phyloP scores from a whole-genome alignment of 1,139 yeast genomes.

The Taphrina flavorubra region DNA sequence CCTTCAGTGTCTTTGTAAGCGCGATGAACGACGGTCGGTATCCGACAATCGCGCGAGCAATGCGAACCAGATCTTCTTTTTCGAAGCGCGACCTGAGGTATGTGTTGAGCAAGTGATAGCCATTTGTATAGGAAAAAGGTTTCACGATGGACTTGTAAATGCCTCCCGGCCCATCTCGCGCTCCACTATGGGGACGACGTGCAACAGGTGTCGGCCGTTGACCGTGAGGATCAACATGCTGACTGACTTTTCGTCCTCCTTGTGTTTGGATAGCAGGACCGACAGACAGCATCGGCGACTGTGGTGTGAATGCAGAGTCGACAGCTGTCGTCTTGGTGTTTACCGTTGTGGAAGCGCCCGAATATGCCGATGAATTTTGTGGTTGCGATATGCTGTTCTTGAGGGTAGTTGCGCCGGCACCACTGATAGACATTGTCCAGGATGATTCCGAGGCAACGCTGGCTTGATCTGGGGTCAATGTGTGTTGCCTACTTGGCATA shows the following conservation, averaged over 20 bases:
- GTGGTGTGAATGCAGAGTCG: background rate
- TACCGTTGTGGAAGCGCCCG: background rate
- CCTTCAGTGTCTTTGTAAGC: constrained; percentile 83
- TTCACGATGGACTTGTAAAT: constrained; percentile 73
- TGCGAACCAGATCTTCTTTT: constrained; percentile 70
- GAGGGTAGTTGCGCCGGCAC: background rate
- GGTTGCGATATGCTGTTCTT: background rate
- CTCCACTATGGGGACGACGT: constrained; percentile 41
- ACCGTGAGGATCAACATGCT: constrained; percentile 36
- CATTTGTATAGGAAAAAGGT: constrained; percentile 89
- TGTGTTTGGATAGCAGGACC: background rate
- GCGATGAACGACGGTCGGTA: constrained; percentile 93
- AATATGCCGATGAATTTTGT: background rate
- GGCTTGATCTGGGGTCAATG: constrained; percentile 18
- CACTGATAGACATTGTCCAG: background rate
- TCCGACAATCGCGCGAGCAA: constrained; percentile 87
- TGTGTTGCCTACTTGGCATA: constrained; percentile 16
- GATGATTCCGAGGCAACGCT: constrained; percentile 15
- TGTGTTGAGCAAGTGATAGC: constrained; percentile 79
- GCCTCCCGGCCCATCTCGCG: constrained; percentile 55
- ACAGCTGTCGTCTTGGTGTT: background rate
- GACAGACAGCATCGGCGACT: background rate
- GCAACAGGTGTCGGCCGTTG: constrained; percentile 39
- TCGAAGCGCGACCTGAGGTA: constrained; percentile 76
- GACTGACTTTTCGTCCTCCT: constrained; percentile 2